Evolutionary conservation across 2,329 filamentous ascomycete genomes (phyloP), one percentile per base, ranked within the genome.

Genomic region (Fusarium sp.): DNA sequence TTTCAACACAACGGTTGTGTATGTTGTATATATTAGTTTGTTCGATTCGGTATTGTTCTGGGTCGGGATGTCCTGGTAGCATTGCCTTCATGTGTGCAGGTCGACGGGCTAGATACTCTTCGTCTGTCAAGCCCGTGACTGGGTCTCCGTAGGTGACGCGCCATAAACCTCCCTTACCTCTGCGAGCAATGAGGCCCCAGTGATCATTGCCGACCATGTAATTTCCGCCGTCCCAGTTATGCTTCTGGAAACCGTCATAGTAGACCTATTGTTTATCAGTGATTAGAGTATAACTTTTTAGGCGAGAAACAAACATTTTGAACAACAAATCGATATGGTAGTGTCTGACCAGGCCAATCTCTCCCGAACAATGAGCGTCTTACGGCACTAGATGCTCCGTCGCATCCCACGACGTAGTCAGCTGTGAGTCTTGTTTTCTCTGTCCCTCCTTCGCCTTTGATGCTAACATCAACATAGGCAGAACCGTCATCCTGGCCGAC

Each of bases 321-420:
- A 28, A 66, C 62, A 13, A 66, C 62, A 12, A 63, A 66, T 1
- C 47, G 34, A 18, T 66, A 66, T 0, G 62, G 62, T 1, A 66
- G 15, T 15, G 62, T 66, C 1, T 54, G 39, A 0, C 62, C 58
- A 5, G 62, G 62, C 62, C 62, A 66, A 7, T 45, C 12, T 47
- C 62, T 54, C 3, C 58, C 58, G 4, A 63, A 63, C 8, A 66
- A 14, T 9, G 58, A 63, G 11, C 62, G 20, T 3, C 62, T 41
- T 4, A 63, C 58, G 3, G 28, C 15, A 6, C 62, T 66, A 2
- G 62, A 66, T 3, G 62, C 62, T 9, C 62, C 62, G 7, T 66
- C 62, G 8, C 62, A 63, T 9, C 62, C 58, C 18, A 66, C n/a
- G 17, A 66, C 11, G 24, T 66, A 66, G 30, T 63, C 62, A 18